Evolutionary conservation across 73 alveolate species (phyloP).

Genomic region (Paramecium sexaurelia): DNA sequence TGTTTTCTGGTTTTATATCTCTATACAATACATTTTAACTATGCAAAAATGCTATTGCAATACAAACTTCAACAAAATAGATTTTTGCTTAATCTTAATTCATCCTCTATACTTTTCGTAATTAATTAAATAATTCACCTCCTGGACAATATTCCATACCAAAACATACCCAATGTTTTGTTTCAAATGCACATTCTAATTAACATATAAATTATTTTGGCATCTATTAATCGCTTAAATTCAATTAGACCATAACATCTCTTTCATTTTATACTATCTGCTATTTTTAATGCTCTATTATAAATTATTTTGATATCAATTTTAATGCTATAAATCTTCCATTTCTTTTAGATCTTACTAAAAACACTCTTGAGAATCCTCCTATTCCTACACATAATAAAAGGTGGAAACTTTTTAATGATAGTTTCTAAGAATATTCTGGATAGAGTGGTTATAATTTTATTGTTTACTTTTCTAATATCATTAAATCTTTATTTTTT

Average conservation of each 20-base stretch:
- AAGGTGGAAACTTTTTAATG: slow-evolving; percentile 7
- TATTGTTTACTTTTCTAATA: slow-evolving; percentile 9
- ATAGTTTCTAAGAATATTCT: background rate
- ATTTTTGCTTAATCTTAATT: slow-evolving; percentile 68
- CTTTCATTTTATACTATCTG: slow-evolving; percentile 47
- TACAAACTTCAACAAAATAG: slow-evolving; percentile 65
- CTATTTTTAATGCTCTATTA: slow-evolving; percentile 33
- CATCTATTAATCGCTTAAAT: slow-evolving; percentile 8
- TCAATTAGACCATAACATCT: slow-evolving; percentile 55
- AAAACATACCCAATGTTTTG: slow-evolving; percentile 73
- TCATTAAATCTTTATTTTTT: background rate
- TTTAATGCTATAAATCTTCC: slow-evolving; percentile 52
- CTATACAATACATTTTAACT: slow-evolving; percentile 68
- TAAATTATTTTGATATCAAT: slow-evolving; percentile 33
- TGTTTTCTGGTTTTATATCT: slow-evolving; percentile 81
- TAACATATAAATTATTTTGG: background rate
- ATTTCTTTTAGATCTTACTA: slow-evolving; percentile 54
- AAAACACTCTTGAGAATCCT: slow-evolving; percentile 47
- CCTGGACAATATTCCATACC: slow-evolving; percentile 83
- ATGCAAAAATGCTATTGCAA: slow-evolving; percentile 74
- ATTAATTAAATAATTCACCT: slow-evolving; percentile 87
- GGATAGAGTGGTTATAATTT: slow-evolving; percentile 42
- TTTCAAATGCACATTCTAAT: slow-evolving; percentile 54
- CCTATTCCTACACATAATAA: slow-evolving; percentile 37
- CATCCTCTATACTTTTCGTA: slow-evolving; percentile 73